Evolutionary conservation across 176 grass and related monocot genomes (phyloP).

Genomic region (Hordeum vulgare): MorexV3_pseudomolecules_assembly NC_058524.1:621837608-621838107

Average conservation of each 20-base stretch:
- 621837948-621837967: background rate
- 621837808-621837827: background rate
- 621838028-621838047: constrained; percentile 28
- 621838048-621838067: constrained; percentile 85
- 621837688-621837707: background rate
- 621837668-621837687: too few species aligned
- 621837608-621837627: background rate
- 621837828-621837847: background rate
- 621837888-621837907: background rate
- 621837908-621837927: too few species aligned
- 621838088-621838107: constrained; percentile 77
- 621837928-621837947: too few species aligned
- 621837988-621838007: background rate
- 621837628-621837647: background rate
- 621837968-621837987: background rate
- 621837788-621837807: background rate
- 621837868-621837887: background rate
- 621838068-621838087: constrained; percentile 83
- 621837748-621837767: background rate
- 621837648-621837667: background rate
- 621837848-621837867: background rate
- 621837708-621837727: background rate
- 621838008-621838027: background rate
- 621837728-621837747: background rate
- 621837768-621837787: too few species aligned